Conservation (phyloP, 1,284 basidiomycete genomes). For the Ustilago vetiveriae region DNA sequence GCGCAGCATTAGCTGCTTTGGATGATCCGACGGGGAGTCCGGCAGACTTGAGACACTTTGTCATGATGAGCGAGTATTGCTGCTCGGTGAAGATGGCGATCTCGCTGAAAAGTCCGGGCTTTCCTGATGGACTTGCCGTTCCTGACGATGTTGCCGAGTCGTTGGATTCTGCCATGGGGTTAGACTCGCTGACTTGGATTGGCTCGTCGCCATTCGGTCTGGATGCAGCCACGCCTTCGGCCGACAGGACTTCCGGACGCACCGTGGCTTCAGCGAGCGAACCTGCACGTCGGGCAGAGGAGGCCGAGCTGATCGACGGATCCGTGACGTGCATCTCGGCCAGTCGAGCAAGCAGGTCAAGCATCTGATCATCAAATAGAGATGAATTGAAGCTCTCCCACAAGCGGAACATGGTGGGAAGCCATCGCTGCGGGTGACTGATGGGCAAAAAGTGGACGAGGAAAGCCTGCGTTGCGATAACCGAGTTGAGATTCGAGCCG, state of each 20-base stretch:
- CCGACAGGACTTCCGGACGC: constrained; percentile 13
- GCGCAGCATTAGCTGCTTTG: constrained; percentile 55
- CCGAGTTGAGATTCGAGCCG: constrained; percentile 75
- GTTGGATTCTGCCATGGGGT: not conserved
- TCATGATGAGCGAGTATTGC: constrained; percentile 86
- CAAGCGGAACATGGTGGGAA: constrained; percentile 73
- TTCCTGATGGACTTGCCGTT: constrained; percentile 26
- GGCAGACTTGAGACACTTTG: constrained; percentile 86
- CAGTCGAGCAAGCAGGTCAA: constrained; percentile 81
- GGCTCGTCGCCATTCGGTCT: not conserved
- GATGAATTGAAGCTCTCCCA: constrained; percentile 87
- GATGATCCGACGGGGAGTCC: constrained; percentile 72
- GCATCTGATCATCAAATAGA: constrained; percentile 81
- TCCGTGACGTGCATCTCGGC: constrained; percentile 78
- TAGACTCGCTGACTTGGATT: constrained; percentile 15
- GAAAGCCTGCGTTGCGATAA: constrained; percentile 62
- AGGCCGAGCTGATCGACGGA: constrained; percentile 39
- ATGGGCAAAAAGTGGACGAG: constrained; percentile 66
- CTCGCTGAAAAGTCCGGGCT: constrained; percentile 73
- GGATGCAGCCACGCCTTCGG: not conserved
- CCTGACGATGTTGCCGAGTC: constrained; percentile 14
- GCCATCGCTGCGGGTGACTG: constrained; percentile 60
- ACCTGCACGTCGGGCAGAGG: constrained; percentile 23
- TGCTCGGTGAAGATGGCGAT: constrained; percentile 87
- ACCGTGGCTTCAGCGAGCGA: constrained; percentile 15